phyloP scores from a whole-genome alignment of 2,329 filamentous ascomycete genomes.

The Fusarium tricinctum region DNA sequence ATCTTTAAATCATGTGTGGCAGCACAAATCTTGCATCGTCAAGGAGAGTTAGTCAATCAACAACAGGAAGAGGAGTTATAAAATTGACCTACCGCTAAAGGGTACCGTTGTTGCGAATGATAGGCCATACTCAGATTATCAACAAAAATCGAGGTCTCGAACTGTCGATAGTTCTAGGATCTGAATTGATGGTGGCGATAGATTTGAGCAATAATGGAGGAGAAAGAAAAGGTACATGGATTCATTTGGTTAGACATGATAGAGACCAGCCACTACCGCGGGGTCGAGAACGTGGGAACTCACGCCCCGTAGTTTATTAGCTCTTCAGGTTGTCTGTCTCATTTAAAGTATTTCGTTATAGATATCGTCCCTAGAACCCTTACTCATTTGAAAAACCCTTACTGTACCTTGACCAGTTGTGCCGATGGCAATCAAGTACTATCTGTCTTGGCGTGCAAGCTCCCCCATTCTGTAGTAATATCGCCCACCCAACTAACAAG shows the following conservation, averaged over 20 bases:
- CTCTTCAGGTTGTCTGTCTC: conserved; percentile 4
- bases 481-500: background rate
- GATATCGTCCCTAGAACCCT: conserved; percentile 7
- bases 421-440: background rate
- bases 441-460: background rate
- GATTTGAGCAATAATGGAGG: background rate
- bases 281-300: conserved; percentile 9
- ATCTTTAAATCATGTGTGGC: background rate
- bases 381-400: conserved; percentile 21
- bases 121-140: conserved; percentile 12
- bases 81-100: conserved; percentile 6
- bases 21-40: conserved; percentile 9
- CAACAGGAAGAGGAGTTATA: background rate
- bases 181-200: conserved; percentile 9
- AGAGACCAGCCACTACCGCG: conserved; percentile 1
- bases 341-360: background rate
- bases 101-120: conserved; percentile 5
- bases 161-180: conserved; percentile 14
- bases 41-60: conserved; percentile 4
- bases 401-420: background rate
- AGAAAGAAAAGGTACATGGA: background rate
- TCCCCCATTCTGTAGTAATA: background rate
- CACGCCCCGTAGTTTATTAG: conserved; percentile 10
- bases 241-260: background rate
- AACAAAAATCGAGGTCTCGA: conserved; percentile 6